Conservation (phyloP, 345 rosid species). For the Brassica juncea region DNA sequence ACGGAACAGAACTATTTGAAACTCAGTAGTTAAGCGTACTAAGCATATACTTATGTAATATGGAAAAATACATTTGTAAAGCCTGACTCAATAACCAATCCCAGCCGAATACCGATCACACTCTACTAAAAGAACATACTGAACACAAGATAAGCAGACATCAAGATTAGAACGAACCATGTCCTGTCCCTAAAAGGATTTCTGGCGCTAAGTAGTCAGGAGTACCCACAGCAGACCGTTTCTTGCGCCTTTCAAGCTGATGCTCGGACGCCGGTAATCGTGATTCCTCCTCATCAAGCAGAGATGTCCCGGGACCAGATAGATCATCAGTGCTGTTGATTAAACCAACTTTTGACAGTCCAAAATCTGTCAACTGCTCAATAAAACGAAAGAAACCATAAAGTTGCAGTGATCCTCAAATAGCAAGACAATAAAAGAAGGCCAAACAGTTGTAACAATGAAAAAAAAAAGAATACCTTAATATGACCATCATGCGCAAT, state of each 20-base stretch:
- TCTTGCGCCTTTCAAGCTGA: constrained; percentile 68
- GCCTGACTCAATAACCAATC: constrained; percentile 16
- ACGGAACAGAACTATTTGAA: constrained; percentile 18
- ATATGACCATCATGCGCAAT: constrained; percentile 99
- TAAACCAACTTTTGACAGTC: constrained; percentile 69
- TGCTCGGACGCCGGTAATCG: constrained; percentile 58
- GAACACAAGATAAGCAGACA: constrained; percentile 6
- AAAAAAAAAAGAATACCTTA: constrained; percentile 56
- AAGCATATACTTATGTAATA: background rate
- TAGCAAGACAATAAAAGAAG: constrained; percentile 15
- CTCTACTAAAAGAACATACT: constrained; percentile 12
- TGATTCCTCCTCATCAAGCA: constrained; percentile 84
- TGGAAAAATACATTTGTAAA: background rate
- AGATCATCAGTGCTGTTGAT: constrained; percentile 97
- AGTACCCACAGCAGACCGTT: constrained; percentile 28
- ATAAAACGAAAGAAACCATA: constrained; percentile 28
- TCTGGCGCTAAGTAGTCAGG: background rate
- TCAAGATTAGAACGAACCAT: constrained; percentile 39
- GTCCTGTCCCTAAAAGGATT: constrained; percentile 3
- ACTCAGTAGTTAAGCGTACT: background rate
- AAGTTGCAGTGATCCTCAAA: constrained; percentile 3
- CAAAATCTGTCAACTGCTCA: constrained; percentile 43
- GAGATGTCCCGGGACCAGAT: constrained; percentile 87
- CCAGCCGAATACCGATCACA: constrained; percentile 1
- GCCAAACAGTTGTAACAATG: constrained; percentile 7